Base-by-base conservation (phyloP, 495 filamentous ascomycete species). In the Aspergillus diversus region DNA sequence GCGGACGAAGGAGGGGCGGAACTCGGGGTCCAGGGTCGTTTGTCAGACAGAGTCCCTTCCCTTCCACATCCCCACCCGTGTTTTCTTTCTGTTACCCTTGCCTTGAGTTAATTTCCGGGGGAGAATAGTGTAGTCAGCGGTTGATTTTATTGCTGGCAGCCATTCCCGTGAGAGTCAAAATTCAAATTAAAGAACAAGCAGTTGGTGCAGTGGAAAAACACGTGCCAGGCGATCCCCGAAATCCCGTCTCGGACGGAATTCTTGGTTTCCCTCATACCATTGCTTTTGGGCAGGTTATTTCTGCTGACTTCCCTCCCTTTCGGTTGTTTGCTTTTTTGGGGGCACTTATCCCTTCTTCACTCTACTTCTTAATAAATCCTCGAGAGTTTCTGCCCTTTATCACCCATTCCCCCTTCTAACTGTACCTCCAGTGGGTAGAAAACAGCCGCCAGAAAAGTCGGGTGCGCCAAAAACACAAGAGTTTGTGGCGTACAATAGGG, bases 211-310 rank as follows among this genome's bases (percentile, higher is more conserved):
- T 13, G 51, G 27, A 34, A 57, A 57, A 57, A 57, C 60, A 51
- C 60, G 60, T 57, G 60, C 60, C 32, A 21, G 5, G 54, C 33
- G 35, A 39, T 48, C 53, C 51, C 60, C 60, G 60, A 57, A 39
- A 16, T 51, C 60, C 17, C 53, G 60, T 50, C 17, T 54, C 13
- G n/a, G 32, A 34, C 4, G 51, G 12, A 15, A 34, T 31, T 33
- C 60, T 13, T 51, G 43, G 15, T 56, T 33, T 55, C 42, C 32
- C 17, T 33, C 43, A 39, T 52, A 51, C 60, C 33, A 42, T 35
- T 63, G 42, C 32, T n/a, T 62, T 52, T 17, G 43, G 51, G 60
- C 60, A 57, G 60, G 46, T 63, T 54, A 37, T 21, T 57, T 47
- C 55, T 61, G 37, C 32, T 61, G 53, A 37, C 53, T 57, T 13